Evolutionary conservation across 1,139 yeast genomes (phyloP).

Genomic region (Nakaseomyces bracarensis): DNA sequence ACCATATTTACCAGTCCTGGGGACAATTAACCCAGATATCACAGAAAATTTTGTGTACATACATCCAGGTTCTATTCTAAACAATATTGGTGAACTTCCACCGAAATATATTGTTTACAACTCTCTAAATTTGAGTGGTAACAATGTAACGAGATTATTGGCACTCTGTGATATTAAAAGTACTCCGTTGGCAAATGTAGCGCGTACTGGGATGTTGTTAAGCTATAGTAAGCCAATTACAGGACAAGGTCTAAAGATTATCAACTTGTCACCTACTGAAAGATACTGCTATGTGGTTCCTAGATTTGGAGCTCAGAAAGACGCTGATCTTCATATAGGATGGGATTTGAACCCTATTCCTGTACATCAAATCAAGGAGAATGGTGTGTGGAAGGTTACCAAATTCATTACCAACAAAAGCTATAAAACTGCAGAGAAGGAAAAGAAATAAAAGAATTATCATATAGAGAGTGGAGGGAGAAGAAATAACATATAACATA

Average conservation of each 20-base stretch:
- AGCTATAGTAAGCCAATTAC: slow-evolving; percentile 78
- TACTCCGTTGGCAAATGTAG: slow-evolving; percentile 67
- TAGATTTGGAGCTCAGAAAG: slow-evolving; percentile 75
- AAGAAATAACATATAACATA: too few species aligned
- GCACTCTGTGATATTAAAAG: slow-evolving; percentile 72
- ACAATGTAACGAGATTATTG: slow-evolving; percentile 55
- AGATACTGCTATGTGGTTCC: slow-evolving; percentile 90
- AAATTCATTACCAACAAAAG: slow-evolving; percentile 28
- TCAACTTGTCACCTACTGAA: slow-evolving; percentile 49
- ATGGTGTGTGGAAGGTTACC: slow-evolving; percentile 51
- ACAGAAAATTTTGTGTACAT: slow-evolving; percentile 56
- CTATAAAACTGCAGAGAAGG: slow-evolving; percentile 13
- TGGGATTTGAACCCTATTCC: slow-evolving; percentile 88
- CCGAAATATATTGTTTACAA: slow-evolving; percentile 71
- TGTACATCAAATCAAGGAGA: slow-evolving; percentile 54
- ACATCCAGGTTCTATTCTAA: slow-evolving; percentile 65
- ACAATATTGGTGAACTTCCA: slow-evolving; percentile 46
- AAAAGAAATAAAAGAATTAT: not conserved
- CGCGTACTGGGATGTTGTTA: slow-evolving; percentile 60
- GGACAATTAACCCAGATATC: slow-evolving; percentile 38
- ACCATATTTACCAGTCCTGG: slow-evolving; percentile 68
- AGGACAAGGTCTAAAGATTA: slow-evolving; percentile 85
- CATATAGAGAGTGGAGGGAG: too few species aligned
- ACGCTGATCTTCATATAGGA: slow-evolving; percentile 70
- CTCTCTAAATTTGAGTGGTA: slow-evolving; percentile 42